Base-by-base conservation (phyloP, 352 stramenopile species). In the Saprolegnia parasitica region DNA sequence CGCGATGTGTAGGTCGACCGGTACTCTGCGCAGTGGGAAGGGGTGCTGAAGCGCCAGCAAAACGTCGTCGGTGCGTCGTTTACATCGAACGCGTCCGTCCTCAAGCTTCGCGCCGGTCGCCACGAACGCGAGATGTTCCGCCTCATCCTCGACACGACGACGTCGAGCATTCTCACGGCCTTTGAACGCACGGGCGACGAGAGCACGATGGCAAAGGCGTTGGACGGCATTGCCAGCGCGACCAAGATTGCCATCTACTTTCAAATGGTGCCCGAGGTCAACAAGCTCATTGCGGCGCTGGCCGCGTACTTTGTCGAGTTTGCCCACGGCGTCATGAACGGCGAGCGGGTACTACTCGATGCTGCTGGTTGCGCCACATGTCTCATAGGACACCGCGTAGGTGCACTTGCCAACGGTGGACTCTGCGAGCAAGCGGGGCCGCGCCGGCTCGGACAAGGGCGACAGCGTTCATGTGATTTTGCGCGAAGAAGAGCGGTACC, bases 61-160 rank as follows among this genome's bases (percentile, higher is more conserved):
- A 94, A 95, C 62, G 87, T 95, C 13, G 87, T 95, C 5, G 87
- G 86, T 4, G 87, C 86, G 5, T 93, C 84, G 35, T 95, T 95
- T 62, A 93, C 87, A 46, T 95, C 86, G 18, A 93, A 94, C 47
- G 78, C 84, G 24, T 93, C 83, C 50, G 90, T 95, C 49, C 65
- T 92, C 21, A 91, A 95, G 78, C 77, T 95, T 0, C 86, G 85
- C 0, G 87, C 87, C 35, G 87, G 87, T 52, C 71, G 90, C 0
- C 93, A 94, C 64, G 87, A 95, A 74, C 89, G 90, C 47, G 87
- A 95, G 50, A 95, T 95, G 87, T 94, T 95, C 71, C 84, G 85
- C 20, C 62, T 95, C 46, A 88, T 95, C 39, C 83, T 81, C 4
- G 87, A 95, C 49, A 81, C 72, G 15, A 88, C 86, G 0, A 89